Percentiles rank a stretch among this genome's conserved stretches.
Evolutionary conservation across 2,329 filamentous ascomycete genomes (phyloP).

Genomic region (Pleurostoma richardsiae): DNA sequence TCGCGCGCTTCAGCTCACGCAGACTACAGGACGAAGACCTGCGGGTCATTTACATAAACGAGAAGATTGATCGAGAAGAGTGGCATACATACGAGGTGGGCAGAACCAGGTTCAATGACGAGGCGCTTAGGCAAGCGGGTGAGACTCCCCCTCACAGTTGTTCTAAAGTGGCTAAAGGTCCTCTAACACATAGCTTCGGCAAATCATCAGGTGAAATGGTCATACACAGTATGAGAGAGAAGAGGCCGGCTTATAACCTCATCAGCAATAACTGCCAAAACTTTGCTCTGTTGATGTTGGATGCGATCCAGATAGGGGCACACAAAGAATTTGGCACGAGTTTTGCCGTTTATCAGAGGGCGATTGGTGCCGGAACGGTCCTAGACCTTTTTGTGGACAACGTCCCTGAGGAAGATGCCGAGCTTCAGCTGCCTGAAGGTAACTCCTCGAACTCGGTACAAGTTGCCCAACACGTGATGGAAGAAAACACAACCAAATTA

Average conservation of each 20-base stretch:
- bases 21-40: conserved; percentile 43
- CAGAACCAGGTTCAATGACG: conserved; percentile 49
- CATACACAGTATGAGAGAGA: conserved; percentile 44
- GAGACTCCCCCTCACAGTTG: conserved; percentile 11
- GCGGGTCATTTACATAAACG: conserved; percentile 53
- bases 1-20: too few relatives aligned
- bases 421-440: conserved; percentile 14
- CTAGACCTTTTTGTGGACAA: conserved; percentile 42
- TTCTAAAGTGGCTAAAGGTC: too few relatives aligned
- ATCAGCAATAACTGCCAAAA: conserved; percentile 59
- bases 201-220: conserved; percentile 39
- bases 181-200: not conserved
- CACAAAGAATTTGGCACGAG: conserved; percentile 48
- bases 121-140: conserved; percentile 44
- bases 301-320: conserved; percentile 46
- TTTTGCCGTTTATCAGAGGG: conserved; percentile 45
- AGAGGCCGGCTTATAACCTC: conserved; percentile 47
- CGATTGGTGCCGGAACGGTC: conserved; percentile 43
- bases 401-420: conserved; percentile 21
- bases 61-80: conserved; percentile 34
- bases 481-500: conserved; percentile 46
- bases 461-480: conserved; percentile 46
- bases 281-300: conserved; percentile 46
- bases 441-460: conserved; percentile 35
- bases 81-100: conserved; percentile 48